phyloP scores from a whole-genome alignment of 176 grass and related monocot genomes.

The bread wheat (Triticum aestivum) region DNA sequence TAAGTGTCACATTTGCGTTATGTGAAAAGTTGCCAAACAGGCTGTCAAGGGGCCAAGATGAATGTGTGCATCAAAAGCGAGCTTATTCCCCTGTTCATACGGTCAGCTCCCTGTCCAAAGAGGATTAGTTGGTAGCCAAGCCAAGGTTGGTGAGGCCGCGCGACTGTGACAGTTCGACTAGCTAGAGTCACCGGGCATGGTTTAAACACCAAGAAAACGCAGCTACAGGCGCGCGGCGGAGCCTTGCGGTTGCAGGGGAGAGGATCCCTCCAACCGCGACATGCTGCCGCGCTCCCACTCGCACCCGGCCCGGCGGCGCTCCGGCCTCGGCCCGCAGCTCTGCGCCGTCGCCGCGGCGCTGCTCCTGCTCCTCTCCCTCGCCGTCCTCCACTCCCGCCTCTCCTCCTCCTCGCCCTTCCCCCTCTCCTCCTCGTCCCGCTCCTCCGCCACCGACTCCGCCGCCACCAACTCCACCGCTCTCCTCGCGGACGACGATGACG shows the following conservation, averaged over 20 bases:
- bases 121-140: background rate
- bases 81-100: background rate
- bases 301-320: slow-evolving; percentile 65
- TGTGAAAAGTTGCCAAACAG: background rate
- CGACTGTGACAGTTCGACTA: slow-evolving; percentile 12
- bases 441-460: slow-evolving; percentile 15
- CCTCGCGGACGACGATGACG: slow-evolving; percentile 46
- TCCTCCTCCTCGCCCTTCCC: slow-evolving; percentile 40
- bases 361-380: slow-evolving; percentile 82
- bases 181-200: slow-evolving; percentile 24
- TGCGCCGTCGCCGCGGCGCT: slow-evolving; percentile 66
- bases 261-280: background rate
- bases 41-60: background rate
- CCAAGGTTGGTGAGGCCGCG: slow-evolving; percentile 32
- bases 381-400: slow-evolving; percentile 76
- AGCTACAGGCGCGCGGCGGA: slow-evolving; percentile 11
- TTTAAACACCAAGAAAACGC: slow-evolving; percentile 33
- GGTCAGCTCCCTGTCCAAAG: background rate
- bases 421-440: slow-evolving; percentile 27
- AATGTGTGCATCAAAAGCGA: background rate
- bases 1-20: too few relatives aligned
- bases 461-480: slow-evolving; percentile 23
- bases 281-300: slow-evolving; percentile 72
- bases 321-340: slow-evolving; percentile 61
- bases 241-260: slow-evolving; percentile 9